Base-by-base conservation (phyloP, 495 filamentous ascomycete genomes). In the Hypoxylon subgilvum region DNA sequence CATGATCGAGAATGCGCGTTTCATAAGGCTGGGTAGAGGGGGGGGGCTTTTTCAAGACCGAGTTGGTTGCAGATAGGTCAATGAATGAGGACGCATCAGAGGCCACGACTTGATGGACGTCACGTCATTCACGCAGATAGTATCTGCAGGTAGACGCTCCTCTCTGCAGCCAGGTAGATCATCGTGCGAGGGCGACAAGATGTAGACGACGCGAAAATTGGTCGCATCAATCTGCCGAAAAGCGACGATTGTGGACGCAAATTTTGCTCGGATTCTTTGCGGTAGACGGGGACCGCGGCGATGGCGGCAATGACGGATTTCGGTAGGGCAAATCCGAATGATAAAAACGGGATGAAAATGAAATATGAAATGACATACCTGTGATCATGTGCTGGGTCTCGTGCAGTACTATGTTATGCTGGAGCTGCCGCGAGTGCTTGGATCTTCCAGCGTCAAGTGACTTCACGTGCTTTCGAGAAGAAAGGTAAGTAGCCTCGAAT, bases 351-450 rank as follows among this genome's bases (percentile, higher is more conserved):
- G 25, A 46, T 31, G 18, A 17, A 19, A 31, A 41, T 13, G 27
- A 16, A 21, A 27, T 36, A 55, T 36, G 53, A 52, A 49, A 41
- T 41, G 19, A 65, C 56, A 57, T 68, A 68, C 67, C 31, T 52
- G 54, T 63, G 36, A 65, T 69, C 67, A 69, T 69, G 67, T 69
- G 67, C 67, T 50, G 51, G 57, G 62, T 68, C 57, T 69, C 67
- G 67, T 65, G 61, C 61, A 58, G 52, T 57, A 50, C 60, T 51
- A 57, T 63, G 61, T 57, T 45, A 52, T 58, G 61, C 61, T 57
- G 30, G 43, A 51, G 31, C 40, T 38, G 43, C 32, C 30, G 52
- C 32, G 23, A 55, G 35, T 67, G 63, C 64, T 69, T 69, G 63
- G 66, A 66, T 68, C 58, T 64, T 66, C 51, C 57, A 36, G 45